Evolutionary conservation across 2,329 filamentous ascomycete species (phyloP).

Genomic region (Endocalyx cinctus): DNA sequence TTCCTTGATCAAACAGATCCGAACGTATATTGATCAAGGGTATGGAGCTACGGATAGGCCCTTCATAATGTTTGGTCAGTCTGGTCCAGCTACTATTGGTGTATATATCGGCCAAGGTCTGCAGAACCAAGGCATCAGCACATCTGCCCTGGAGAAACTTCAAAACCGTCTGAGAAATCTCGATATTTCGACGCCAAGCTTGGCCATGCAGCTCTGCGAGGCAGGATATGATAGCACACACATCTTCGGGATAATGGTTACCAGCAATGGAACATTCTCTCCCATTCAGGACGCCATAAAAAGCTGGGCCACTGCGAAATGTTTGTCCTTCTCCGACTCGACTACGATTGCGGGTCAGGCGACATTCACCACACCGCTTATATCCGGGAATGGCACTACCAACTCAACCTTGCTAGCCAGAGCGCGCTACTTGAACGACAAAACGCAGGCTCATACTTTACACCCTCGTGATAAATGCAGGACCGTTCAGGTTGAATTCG

Average conservation of each 20-base stretch:
- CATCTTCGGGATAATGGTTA: conserved; percentile 28
- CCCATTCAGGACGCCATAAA: conserved; percentile 26
- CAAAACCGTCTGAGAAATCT: conserved; percentile 18
- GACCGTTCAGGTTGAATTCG: conserved; percentile 24
- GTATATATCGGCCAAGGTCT: conserved; percentile 11
- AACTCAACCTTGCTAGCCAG: not conserved
- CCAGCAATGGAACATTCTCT: conserved; percentile 27
- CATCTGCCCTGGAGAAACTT: conserved; percentile 23
- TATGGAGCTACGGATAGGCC: not conserved
- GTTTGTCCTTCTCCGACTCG: conserved; percentile 20
- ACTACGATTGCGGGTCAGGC: conserved; percentile 8
- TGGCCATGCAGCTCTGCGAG: conserved; percentile 34
- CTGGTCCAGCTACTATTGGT: conserved; percentile 1
- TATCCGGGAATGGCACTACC: conserved; percentile 1
- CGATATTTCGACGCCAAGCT: conserved; percentile 18
- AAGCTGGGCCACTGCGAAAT: conserved; percentile 23
- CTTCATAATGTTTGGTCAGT: conserved; percentile 1
- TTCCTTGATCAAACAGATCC: conserved; percentile 1
- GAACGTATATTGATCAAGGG: conserved; percentile 1
- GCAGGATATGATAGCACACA: conserved; percentile 24
- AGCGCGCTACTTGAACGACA: no score
- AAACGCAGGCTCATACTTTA: not conserved
- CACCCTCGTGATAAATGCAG: not conserved
- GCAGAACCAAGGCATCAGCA: conserved; percentile 20
- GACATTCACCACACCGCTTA: conserved; percentile 9